Evolutionary conservation across 306 rosid species (phyloP).

Genomic region (Parietaria judaica): DNA sequence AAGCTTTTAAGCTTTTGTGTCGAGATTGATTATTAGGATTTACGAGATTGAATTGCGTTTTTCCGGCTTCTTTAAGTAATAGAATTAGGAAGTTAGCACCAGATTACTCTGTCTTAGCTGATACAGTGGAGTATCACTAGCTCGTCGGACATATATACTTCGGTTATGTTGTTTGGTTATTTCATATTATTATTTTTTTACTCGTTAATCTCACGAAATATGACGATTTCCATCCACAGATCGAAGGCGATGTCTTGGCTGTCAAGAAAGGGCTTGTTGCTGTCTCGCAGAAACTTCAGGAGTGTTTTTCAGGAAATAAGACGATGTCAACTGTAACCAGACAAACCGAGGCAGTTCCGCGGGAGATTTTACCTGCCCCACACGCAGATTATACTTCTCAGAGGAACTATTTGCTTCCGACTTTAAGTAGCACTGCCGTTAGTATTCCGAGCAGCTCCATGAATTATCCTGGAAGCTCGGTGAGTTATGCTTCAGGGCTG

Average conservation of each 20-base stretch:
- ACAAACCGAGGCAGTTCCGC: constrained; percentile 43
- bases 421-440: constrained; percentile 40
- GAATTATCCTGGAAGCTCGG: constrained; percentile 38
- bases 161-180: background rate
- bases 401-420: constrained; percentile 38
- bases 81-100: too few species aligned
- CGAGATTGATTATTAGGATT: too few species aligned
- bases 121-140: constrained; percentile 3
- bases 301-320: constrained; percentile 44
- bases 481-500: constrained; percentile 48
- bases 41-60: too few species aligned
- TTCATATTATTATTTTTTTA: background rate
- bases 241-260: constrained; percentile 73
- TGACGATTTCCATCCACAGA: constrained; percentile 44
- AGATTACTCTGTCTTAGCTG: too few species aligned
- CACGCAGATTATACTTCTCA: constrained; percentile 42
- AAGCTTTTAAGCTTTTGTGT: too few species aligned
- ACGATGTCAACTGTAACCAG: constrained; percentile 43
- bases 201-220: constrained; percentile 1
- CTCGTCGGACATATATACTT: background rate
- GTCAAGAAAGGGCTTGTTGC: constrained; percentile 86
- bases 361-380: constrained; percentile 32
- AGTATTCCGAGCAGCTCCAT: constrained; percentile 40
- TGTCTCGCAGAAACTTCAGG: constrained; percentile 72
- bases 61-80: too few species aligned